Evolutionary conservation across 495 filamentous ascomycete genomes (phyloP).

Genomic region (Aspergillus sparsus): DNA sequence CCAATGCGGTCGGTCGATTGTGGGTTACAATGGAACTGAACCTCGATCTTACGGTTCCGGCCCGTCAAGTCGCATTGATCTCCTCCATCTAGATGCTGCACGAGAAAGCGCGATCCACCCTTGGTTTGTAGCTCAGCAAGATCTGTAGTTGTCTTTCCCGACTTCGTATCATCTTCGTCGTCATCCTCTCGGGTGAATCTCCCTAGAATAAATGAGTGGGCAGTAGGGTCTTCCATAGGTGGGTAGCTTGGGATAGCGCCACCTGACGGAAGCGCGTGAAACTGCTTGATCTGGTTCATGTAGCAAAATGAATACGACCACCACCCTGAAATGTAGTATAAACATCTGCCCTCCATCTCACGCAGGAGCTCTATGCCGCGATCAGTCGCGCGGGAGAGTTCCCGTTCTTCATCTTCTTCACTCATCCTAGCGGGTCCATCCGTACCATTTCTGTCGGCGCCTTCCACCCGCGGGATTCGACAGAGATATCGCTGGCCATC

Average conservation of each 20-base stretch:
- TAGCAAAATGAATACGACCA: conserved; percentile 98
- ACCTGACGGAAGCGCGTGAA: conserved; percentile 75
- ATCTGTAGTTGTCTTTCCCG: conserved; percentile 36
- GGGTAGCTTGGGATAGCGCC: conserved; percentile 68
- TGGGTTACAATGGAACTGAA: conserved; percentile 92
- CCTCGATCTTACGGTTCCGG: conserved; percentile 80
- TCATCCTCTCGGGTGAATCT: conserved; percentile 44
- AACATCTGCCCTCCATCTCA: conserved; percentile 81
- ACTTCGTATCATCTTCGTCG: conserved; percentile 32
- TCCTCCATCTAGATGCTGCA: conserved; percentile 81
- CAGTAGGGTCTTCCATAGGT: conserved; percentile 70
- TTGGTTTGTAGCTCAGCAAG: conserved; percentile 73
- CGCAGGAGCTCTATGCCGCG: conserved; percentile 87
- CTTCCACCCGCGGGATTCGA: conserved; percentile 71
- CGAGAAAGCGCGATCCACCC: conserved; percentile 85
- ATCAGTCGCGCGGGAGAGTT: conserved; percentile 78
- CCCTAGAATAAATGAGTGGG: conserved; percentile 80
- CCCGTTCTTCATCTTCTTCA: conserved; percentile 75
- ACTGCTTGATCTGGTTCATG: conserved; percentile 82
- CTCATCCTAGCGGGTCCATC: conserved; percentile 59
- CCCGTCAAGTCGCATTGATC: conserved; percentile 90
- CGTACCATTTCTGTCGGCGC: conserved; percentile 39
- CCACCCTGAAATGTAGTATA: conserved; percentile 92
- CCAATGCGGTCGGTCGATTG: conserved; percentile 79
- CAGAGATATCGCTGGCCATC: conserved; percentile 76